Conservation (phyloP, 768 basidiomycete species). For the Mycena latifolia region DNA sequence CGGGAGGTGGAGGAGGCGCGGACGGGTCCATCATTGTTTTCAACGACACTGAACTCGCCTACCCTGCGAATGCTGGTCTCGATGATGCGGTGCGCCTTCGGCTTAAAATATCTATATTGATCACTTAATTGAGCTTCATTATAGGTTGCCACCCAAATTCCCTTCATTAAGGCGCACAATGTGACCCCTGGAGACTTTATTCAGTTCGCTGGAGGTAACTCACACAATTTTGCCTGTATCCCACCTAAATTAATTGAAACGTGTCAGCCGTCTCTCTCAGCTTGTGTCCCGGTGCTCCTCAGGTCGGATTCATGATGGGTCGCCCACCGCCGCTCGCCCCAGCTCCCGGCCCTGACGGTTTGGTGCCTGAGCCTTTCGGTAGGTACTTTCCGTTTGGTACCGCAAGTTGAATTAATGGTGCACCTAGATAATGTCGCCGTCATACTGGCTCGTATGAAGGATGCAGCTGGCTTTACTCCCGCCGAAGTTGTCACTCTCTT, state of each 20-base stretch:
- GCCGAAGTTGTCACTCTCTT: too few relatives aligned
- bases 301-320: conserved; percentile 44
- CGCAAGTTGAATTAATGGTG: too few relatives aligned
- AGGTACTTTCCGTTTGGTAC: too few relatives aligned
- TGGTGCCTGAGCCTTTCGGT: conserved; percentile 38
- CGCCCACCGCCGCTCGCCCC: conserved; percentile 37
- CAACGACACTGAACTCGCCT: conserved; percentile 42
- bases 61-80: conserved; percentile 45
- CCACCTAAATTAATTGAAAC: too few relatives aligned
- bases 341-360: conserved; percentile 31
- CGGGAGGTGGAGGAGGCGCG: conserved; percentile 27
- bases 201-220: not conserved
- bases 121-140: conserved; percentile 4
- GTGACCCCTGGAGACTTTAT: conserved; percentile 45
- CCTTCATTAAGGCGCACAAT: conserved; percentile 38
- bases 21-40: conserved; percentile 52
- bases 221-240: not conserved
- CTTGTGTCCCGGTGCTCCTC: conserved; percentile 50
- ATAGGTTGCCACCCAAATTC: conserved; percentile 35
- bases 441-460: too few relatives aligned
- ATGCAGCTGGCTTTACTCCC: too few relatives aligned
- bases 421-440: too few relatives aligned
- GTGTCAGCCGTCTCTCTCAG: conserved; percentile 42
- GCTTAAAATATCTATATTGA: not conserved
- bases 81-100: conserved; percentile 38